Evolutionary conservation across 257 asterid species (phyloP), one percentile per base, ranked within the genome.

Genomic region (Jacaranda mimosifolia): DNA sequence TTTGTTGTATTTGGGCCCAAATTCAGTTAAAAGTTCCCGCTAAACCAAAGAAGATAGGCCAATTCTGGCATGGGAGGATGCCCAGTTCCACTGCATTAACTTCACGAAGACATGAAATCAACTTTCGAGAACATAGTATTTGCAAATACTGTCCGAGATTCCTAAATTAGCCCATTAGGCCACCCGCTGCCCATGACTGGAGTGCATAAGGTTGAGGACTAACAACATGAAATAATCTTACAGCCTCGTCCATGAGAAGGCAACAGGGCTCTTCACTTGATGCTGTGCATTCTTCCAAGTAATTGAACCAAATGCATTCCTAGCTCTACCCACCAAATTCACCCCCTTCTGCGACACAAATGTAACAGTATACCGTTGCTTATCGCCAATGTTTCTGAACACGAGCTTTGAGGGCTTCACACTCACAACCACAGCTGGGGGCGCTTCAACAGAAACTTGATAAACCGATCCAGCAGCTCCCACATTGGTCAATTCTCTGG

Each of bases 261-360:
- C 84, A 32, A 91, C 91, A 3, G 98, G 94, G 79, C 98, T 93
- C 81, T 63, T 86, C 40, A 93, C 97, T 74, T 76, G 89, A 70
- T 89, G 87, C 36, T 81, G 81, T 6, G 68, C 75, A 70, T 89
- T 91, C 58, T 76, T 87, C 98, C 98, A 93, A 5, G 93, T 78
- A 51, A 93, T 79, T 7, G 95, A 86, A 1, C 98, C 98, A 55
- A 86, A 93, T 2, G 84, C 93, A 62, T 81, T 82, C 59, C 32
- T 26, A 26, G 32, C 32, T 26, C 32, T 26, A 26, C 67, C 69
- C 76, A 45, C 35, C 4, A 53, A 51, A n/a, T 63, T 68, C 0
- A 67, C 83, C 0, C 83, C 90, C 69, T 78, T 86, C 64, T 75
- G 68, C 0, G 96, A 89, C 79, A 89, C 91, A 9, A 93, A 93